Evolutionary conservation across 1,139 yeast genomes (phyloP).

Genomic region (Geotrichum reessii): DNA sequence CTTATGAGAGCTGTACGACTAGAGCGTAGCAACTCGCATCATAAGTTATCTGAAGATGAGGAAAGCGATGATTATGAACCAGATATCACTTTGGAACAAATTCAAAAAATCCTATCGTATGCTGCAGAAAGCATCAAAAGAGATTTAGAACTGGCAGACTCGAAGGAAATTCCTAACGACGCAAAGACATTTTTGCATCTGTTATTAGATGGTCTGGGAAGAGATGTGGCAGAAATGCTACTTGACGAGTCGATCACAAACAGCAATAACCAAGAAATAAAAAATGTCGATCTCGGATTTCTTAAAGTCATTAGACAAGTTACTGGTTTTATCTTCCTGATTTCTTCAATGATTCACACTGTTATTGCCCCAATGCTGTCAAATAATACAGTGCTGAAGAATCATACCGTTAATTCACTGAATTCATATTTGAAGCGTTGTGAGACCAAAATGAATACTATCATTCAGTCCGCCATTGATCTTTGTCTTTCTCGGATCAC

Average conservation of each 20-base stretch:
- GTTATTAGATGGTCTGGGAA: slow-evolving; percentile 64
- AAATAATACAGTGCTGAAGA: slow-evolving; percentile 50
- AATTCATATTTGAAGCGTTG: slow-evolving; percentile 63
- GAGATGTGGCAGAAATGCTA: slow-evolving; percentile 66
- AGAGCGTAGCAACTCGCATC: slow-evolving; percentile 24
- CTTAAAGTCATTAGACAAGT: slow-evolving; percentile 51
- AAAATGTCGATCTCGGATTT: slow-evolving; percentile 43
- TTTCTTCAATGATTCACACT: slow-evolving; percentile 67
- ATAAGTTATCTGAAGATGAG: slow-evolving; percentile 9
- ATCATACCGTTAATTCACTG: slow-evolving; percentile 56
- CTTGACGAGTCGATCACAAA: slow-evolving; percentile 59
- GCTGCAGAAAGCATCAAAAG: slow-evolving; percentile 79
- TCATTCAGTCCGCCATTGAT: slow-evolving; percentile 55
- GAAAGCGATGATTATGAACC: slow-evolving; percentile 22
- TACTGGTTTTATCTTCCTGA: slow-evolving; percentile 57
- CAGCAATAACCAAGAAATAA: slow-evolving; percentile 39
- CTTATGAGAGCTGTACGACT: slow-evolving; percentile 32
- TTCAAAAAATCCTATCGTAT: slow-evolving; percentile 62
- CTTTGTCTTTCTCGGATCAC: slow-evolving; percentile 31
- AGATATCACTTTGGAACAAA: slow-evolving; percentile 34
- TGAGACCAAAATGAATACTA: slow-evolving; percentile 62
- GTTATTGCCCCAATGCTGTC: slow-evolving; percentile 64
- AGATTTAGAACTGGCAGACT: slow-evolving; percentile 65
- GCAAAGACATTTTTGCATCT: slow-evolving; percentile 64
- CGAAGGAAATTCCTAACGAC: slow-evolving; percentile 52